A percentile compares a stretch with the other conserved stretches of the same genome.
Conservation (phyloP, 129 eudicot genomes). For the Helichrysum umbraculigerum region DNA sequence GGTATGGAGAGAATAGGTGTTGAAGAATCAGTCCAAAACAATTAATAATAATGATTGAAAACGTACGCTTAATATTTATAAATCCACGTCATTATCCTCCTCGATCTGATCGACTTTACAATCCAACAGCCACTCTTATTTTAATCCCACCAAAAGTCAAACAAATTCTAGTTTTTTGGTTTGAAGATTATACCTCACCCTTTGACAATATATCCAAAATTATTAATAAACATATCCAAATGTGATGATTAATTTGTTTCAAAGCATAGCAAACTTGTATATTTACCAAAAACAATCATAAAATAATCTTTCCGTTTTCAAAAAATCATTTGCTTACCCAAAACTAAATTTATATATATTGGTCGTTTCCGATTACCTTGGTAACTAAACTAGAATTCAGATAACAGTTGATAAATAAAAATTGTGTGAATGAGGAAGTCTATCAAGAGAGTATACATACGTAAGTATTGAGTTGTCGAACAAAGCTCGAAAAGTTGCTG, state of each 20-base stretch:
- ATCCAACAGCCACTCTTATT: slow-evolving; percentile 25
- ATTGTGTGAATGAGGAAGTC: slow-evolving; percentile 10
- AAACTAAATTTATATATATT: no score
- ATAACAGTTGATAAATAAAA: no score
- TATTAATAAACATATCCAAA: no score
- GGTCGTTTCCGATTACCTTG: no score
- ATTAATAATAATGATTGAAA: background rate
- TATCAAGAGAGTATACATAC: slow-evolving; percentile 40
- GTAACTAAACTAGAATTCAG: no score
- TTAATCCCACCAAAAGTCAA: slow-evolving; percentile 19
- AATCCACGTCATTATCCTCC: background rate
- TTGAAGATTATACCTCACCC: slow-evolving; percentile 31
- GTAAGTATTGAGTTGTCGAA: slow-evolving; percentile 91
- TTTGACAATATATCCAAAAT: background rate
- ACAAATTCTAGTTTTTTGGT: slow-evolving; percentile 21
- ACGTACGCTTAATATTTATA: background rate
- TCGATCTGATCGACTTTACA: slow-evolving; percentile 18
- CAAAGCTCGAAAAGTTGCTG: slow-evolving; percentile 92
- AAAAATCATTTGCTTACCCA: no score
- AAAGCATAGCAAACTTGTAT: no score
- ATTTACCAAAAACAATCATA: no score
- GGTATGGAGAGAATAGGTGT: no score
- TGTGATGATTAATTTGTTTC: background rate
- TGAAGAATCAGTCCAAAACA: background rate
- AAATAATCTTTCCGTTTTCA: no score